Percentiles rank a stretch among this genome's conserved stretches.
Conservation (phyloP, 1,139 yeast species). For the Scheffersomyces illinoinensis region DNA sequence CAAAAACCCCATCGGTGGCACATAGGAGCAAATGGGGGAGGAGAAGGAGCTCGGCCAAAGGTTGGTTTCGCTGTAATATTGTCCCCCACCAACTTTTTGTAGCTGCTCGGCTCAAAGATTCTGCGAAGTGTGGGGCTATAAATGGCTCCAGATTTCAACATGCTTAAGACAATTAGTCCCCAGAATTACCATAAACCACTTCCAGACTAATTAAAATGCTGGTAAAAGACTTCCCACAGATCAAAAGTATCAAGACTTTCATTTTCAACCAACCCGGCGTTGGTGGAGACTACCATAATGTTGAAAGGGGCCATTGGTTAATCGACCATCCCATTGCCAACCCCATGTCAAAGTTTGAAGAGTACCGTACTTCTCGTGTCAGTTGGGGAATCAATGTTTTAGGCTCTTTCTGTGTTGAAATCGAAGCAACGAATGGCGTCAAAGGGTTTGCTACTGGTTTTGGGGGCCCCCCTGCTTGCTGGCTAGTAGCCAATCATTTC, state of each 20-base stretch:
- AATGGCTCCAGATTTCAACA: not conserved
- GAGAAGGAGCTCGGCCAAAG: not conserved
- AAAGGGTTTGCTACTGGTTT: slow-evolving; percentile 53
- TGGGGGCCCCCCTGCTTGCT: slow-evolving; percentile 53
- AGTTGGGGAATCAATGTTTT: slow-evolving; percentile 52
- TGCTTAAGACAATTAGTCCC: not conserved
- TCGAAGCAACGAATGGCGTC: slow-evolving; percentile 48
- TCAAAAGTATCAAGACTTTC: slow-evolving; percentile 41
- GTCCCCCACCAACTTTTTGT: not conserved
- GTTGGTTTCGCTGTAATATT: not conserved
- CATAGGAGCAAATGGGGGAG: not conserved
- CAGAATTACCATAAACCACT: not conserved
- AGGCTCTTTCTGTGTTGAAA: slow-evolving; percentile 51
- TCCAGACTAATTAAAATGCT: not conserved
- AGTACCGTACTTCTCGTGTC: slow-evolving; percentile 42
- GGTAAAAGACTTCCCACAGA: slow-evolving; percentile 37
- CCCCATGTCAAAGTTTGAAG: slow-evolving; percentile 49
- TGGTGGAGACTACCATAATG: slow-evolving; percentile 53
- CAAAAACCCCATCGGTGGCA: too few relatives aligned
- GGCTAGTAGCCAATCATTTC: slow-evolving; percentile 48
- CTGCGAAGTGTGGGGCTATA: not conserved
- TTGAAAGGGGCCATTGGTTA: slow-evolving; percentile 48
- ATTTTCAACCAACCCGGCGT: slow-evolving; percentile 43
- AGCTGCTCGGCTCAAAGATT: not conserved
- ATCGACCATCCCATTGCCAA: slow-evolving; percentile 45